These are phyloP conservation scores for Colletotrichum theobromicola DNA, from an alignment of 2,329 filamentous ascomycete species.

Conservation along the genomic window DNA sequence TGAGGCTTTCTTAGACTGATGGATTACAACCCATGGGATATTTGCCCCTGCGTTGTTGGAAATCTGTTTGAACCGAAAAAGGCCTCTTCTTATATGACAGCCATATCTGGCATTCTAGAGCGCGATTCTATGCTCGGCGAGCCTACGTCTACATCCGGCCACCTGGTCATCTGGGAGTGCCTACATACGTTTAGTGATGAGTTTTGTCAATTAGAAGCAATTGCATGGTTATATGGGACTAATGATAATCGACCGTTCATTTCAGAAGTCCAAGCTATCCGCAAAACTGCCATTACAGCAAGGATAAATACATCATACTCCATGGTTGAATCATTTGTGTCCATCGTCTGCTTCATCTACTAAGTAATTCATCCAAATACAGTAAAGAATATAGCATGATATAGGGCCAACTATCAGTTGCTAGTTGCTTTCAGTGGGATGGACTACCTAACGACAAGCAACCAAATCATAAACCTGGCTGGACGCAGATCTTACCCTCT, in stretches of 20 bases:
- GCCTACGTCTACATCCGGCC: neutral
- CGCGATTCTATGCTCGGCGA: neutral
- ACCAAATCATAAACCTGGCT: neutral
- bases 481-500: too few relatives aligned
- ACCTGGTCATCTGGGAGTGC: neutral
- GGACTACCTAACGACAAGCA: neutral
- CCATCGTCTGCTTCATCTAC: neutral
- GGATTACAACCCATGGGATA: neutral
- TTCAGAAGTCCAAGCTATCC: neutral
- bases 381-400: accelerated
- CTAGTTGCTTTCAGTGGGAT: neutral
- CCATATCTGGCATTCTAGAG: neutral
- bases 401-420: neutral
- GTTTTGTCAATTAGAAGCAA: neutral
- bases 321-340: accelerated
- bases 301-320: neutral
- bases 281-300: neutral
- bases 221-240: neutral
- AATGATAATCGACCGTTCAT: neutral
- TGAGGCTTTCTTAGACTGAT: neutral
- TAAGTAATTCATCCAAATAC: neutral
- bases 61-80: neutral
- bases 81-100: neutral
- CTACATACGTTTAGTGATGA: neutral
- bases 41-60: neutral